These are phyloP conservation scores for Amanita polypyramis DNA, from an alignment of 768 basidiomycete species.

Conservation along the genomic window DNA sequence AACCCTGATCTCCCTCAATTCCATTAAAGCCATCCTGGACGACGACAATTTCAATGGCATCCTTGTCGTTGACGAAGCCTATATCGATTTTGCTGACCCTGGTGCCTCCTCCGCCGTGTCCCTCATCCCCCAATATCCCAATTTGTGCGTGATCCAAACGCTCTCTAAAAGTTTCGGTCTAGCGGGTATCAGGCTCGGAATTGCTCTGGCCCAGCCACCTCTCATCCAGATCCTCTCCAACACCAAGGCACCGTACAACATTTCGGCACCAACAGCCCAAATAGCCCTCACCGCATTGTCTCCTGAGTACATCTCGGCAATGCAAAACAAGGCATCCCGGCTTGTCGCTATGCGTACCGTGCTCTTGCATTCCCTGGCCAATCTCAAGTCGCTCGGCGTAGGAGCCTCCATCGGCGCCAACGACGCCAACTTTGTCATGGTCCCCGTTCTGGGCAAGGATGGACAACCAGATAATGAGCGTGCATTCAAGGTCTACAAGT, in stretches of 20 bases:
- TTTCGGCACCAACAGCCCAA: conserved; percentile 81
- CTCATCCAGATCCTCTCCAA: conserved; percentile 88
- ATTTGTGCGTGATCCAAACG: conserved; percentile 93
- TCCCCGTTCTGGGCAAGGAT: conserved; percentile 54
- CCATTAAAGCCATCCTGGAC: conserved; percentile 62
- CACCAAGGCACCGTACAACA: conserved; percentile 96
- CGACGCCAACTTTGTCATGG: conserved; percentile 84
- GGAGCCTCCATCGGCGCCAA: conserved; percentile 69
- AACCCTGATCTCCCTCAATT: conserved; percentile 65
- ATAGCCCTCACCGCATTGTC: conserved; percentile 76
- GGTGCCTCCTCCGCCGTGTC: conserved; percentile 54
- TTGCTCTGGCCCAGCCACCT: conserved; percentile 82
- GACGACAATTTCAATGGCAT: conserved; percentile 82
- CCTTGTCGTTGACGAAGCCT: conserved; percentile 93
- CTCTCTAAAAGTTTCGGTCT: conserved; percentile 94
- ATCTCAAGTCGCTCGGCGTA: conserved; percentile 40
- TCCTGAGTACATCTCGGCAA: conserved; percentile 44
- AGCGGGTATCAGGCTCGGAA: conserved; percentile 91
- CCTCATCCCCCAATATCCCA: conserved; percentile 72
- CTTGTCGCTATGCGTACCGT: conserved; percentile 47
- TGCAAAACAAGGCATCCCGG: conserved; percentile 53
- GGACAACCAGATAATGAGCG: conserved; percentile 47
- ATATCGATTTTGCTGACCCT: conserved; percentile 81
- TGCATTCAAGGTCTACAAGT: conserved; percentile 59
- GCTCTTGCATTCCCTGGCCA: conserved; percentile 41